A percentile compares a stretch with the other conserved stretches of the same genome.
phyloP scores from a whole-genome alignment of 225 moss, liverwort and hornwort species.

The Sphagnum contortum region DNA sequence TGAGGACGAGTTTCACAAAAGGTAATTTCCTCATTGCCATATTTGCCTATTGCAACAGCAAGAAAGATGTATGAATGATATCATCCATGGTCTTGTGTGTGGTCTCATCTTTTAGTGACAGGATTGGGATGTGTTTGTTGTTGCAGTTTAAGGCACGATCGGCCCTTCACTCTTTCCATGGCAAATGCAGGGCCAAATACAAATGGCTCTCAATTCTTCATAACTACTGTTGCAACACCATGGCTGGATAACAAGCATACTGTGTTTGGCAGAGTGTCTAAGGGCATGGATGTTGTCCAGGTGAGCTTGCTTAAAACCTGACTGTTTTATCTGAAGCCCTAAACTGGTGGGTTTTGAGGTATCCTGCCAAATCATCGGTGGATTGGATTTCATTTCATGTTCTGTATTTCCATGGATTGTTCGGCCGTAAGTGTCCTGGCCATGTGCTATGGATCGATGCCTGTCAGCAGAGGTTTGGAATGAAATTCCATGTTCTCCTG shows the following conservation, averaged over 20 bases:
- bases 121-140: no score
- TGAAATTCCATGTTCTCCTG: no score
- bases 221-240: conserved; percentile 95
- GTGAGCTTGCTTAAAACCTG: conserved; percentile 14
- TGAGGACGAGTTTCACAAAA: conserved; percentile 99
- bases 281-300: conserved; percentile 99
- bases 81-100: not conserved
- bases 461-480: no score
- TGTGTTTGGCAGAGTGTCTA: conserved; percentile 92
- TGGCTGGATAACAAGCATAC: conserved; percentile 99
- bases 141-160: conserved; percentile 86
- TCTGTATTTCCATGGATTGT: no score
- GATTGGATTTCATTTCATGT: no score
- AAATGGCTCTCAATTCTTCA: conserved; percentile 96
- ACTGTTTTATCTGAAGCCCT: not conserved
- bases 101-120: no score
- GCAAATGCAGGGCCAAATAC: conserved; percentile 96
- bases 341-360: no score
- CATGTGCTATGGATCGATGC: no score
- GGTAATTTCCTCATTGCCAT: conserved; percentile 17
- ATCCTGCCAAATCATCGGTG: no score
- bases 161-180: conserved; percentile 99
- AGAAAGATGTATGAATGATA: not conserved
- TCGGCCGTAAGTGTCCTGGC: no score
- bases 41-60: no score